These are phyloP conservation scores for Annulohypoxylon truncatum DNA, from an alignment of 2,329 filamentous ascomycete species.

Conservation along the genomic window DNA sequence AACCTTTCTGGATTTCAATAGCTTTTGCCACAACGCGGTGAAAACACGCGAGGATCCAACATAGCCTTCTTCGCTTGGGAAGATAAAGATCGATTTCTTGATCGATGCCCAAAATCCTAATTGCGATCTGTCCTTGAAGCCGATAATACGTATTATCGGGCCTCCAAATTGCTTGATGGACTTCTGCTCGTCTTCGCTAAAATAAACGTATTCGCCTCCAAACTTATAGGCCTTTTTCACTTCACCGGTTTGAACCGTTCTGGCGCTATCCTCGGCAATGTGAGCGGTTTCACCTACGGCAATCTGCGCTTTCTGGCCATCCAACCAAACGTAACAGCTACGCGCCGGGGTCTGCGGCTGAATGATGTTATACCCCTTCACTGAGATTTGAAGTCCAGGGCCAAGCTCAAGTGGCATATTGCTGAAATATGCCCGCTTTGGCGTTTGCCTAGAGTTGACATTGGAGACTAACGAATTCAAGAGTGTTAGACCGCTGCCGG, in stretches of 20 bases:
- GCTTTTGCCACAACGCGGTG: conserved; percentile 87
- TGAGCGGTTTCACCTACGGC: conserved; percentile 78
- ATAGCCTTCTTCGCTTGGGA: conserved; percentile 89
- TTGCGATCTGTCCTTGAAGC: conserved; percentile 84
- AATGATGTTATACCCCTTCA: conserved; percentile 92
- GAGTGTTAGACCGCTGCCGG: conserved; percentile 80
- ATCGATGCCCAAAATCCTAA: conserved; percentile 87
- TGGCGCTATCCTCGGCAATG: conserved; percentile 80
- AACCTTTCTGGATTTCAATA: conserved; percentile 82
- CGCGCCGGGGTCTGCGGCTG: conserved; percentile 85
- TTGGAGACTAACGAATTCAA: conserved; percentile 85
- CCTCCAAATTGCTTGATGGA: conserved; percentile 82
- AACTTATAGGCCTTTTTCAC: conserved; percentile 96
- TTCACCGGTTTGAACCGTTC: conserved; percentile 81
- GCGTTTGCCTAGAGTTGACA: conserved; percentile 89
- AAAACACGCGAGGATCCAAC: conserved; percentile 94
- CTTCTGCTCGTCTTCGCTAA: conserved; percentile 85
- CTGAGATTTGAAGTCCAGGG: conserved; percentile 84
- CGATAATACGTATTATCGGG: conserved; percentile 87
- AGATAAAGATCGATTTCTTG: conserved; percentile 91
- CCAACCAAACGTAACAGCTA: conserved; percentile 88
- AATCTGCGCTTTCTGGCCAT: conserved; percentile 86
- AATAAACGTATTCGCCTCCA: conserved; percentile 88
- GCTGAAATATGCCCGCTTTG: conserved; percentile 87
- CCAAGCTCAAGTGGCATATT: conserved; percentile 89